These are phyloP conservation scores for Nothomitra cinnamomea DNA, from an alignment of 2,329 filamentous ascomycete species.

Conservation along the genomic window DNA sequence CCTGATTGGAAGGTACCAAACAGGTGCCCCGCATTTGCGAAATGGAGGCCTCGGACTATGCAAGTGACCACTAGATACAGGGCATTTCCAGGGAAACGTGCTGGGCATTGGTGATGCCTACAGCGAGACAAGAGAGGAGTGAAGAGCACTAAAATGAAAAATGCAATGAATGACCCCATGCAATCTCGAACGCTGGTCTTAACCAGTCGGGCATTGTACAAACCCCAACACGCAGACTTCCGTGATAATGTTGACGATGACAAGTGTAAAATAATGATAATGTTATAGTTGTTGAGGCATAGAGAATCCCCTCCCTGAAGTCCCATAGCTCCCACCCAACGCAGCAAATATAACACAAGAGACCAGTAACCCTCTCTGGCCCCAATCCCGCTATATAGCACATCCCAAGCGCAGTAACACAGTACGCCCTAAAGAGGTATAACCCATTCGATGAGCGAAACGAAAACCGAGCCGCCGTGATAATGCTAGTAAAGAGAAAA, in stretches of 20 bases:
- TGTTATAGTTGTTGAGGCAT: not conserved
- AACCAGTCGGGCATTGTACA: not conserved
- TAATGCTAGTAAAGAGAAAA: constrained; percentile 1
- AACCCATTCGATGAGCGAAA: constrained; percentile 2
- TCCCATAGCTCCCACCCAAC: constrained; percentile 1
- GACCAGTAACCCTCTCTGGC: constrained; percentile 1
- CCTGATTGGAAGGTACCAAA: no score
- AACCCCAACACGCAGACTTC: not conserved
- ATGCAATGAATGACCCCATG: not conserved
- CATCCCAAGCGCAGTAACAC: constrained; percentile 1
- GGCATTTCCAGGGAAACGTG: not conserved
- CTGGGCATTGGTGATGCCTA: constrained; percentile 1
- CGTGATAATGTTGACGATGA: not conserved
- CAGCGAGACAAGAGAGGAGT: not conserved
- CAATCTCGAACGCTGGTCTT: not conserved
- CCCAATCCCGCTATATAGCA: not conserved
- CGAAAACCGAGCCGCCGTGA: not conserved
- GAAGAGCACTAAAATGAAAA: not conserved
- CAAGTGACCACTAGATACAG: not conserved
- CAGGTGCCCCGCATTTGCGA: not conserved
- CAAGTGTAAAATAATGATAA: not conserved
- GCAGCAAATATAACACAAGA: not conserved
- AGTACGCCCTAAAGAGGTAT: constrained; percentile 2
- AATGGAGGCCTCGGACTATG: not conserved
- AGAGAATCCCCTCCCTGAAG: no score